phyloP scores from a whole-genome alignment of 2,329 filamentous ascomycete genomes.

The Biscogniauxia mediterranea region DNA sequence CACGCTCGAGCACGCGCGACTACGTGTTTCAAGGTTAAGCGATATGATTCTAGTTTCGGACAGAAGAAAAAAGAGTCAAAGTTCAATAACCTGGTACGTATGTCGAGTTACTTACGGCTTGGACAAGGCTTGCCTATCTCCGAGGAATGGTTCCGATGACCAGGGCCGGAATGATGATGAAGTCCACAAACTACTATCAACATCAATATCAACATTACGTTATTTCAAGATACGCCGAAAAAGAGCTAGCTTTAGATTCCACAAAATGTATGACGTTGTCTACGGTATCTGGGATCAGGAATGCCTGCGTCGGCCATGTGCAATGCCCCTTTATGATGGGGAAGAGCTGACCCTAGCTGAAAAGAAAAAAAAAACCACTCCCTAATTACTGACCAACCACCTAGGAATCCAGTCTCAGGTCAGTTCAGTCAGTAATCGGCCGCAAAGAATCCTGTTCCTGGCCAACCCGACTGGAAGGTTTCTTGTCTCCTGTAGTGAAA shows the following conservation, averaged over 20 bases:
- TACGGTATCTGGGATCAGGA: not conserved
- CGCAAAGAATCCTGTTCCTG: not conserved
- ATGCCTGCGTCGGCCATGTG: not conserved
- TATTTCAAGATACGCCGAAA: not conserved
- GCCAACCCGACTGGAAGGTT: not conserved
- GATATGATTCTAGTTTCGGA: not conserved
- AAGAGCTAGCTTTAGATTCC: not conserved
- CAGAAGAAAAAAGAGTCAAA: not conserved
- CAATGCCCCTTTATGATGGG: not conserved
- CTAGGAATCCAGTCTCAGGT: not conserved
- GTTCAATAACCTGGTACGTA: not conserved
- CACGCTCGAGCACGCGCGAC: not conserved
- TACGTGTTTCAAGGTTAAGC: not conserved
- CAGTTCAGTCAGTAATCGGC: not conserved
- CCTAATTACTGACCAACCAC: too few species aligned
- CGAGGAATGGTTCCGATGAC: not conserved
- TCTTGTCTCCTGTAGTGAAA: not conserved
- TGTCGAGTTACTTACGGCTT: not conserved
- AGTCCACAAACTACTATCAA: too few species aligned
- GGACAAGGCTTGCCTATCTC: not conserved
- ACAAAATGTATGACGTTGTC: not conserved
- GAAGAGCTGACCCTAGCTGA: not conserved
- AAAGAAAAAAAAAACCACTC: not conserved
- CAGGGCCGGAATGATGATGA: not conserved
- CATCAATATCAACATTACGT: not conserved